phyloP scores from a whole-genome alignment of 768 basidiomycete genomes.

The Suillus fuscotomentosus region DNA sequence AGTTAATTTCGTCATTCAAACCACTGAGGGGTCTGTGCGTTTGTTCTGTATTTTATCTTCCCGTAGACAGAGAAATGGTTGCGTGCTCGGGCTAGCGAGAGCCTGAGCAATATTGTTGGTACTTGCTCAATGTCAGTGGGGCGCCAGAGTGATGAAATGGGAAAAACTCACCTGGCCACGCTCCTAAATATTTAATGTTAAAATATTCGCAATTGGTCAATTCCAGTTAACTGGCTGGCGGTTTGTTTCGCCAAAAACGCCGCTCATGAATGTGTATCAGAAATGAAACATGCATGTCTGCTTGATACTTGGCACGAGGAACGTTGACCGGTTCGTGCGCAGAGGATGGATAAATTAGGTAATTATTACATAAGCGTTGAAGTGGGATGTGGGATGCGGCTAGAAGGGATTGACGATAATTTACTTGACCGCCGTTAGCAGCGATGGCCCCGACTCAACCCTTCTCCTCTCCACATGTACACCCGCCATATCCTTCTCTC shows the following conservation, averaged over 20 bases:
- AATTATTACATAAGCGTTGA: slow-evolving; percentile 4
- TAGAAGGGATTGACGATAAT: slow-evolving; percentile 5
- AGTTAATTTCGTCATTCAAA: not conserved
- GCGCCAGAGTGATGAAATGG: not conserved
- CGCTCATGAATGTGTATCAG: not conserved
- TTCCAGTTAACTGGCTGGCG: not conserved
- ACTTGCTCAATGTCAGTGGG: not conserved
- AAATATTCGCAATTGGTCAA: not conserved
- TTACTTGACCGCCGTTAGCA: slow-evolving; percentile 7
- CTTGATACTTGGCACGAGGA: not conserved
- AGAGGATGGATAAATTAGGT: not conserved
- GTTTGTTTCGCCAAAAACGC: not conserved
- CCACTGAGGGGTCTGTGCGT: not conserved
- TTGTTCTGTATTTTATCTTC: not conserved
- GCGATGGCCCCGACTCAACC: slow-evolving; percentile 33
- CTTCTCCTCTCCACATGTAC: slow-evolving; percentile 29
- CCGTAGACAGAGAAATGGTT: not conserved
- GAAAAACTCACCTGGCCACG: not conserved
- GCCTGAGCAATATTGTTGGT: not conserved
- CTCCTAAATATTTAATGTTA: not conserved
- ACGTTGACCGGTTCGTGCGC: not conserved
- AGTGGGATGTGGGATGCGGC: not conserved
- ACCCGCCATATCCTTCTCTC: slow-evolving; percentile 40
- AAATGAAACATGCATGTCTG: not conserved
- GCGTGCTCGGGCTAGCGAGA: not conserved